These are phyloP conservation scores for Botrytis fabae DNA, from an alignment of 2,329 filamentous ascomycete species.

Conservation along the genomic window DNA sequence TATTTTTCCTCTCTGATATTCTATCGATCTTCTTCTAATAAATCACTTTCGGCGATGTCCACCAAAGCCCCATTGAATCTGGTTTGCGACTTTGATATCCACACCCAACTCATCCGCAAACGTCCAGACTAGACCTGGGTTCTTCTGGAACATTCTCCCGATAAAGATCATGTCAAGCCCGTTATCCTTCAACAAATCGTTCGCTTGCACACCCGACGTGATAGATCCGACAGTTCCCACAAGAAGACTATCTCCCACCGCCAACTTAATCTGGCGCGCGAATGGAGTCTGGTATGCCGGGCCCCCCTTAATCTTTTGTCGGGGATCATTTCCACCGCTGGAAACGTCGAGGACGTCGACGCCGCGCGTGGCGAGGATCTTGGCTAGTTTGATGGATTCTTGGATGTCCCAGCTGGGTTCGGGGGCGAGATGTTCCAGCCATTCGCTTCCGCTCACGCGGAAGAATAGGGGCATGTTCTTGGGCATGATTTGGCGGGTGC, in stretches of 20 bases:
- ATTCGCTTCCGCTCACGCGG: background rate
- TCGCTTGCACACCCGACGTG: background rate
- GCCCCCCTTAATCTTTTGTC: background rate
- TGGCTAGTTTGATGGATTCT: background rate
- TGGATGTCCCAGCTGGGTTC: background rate
- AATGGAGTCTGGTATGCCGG: background rate
- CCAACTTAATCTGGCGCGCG: background rate
- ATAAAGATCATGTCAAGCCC: background rate
- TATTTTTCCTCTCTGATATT: background rate
- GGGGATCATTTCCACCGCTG: background rate
- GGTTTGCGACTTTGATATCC: background rate
- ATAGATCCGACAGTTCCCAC: background rate
- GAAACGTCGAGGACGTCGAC: background rate
- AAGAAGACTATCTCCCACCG: background rate
- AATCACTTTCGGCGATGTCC: background rate
- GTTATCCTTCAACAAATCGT: background rate
- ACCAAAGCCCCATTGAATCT: background rate
- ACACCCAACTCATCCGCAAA: background rate
- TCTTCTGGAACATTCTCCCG: background rate
- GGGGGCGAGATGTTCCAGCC: background rate
- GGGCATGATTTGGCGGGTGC: background rate
- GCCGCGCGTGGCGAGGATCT: background rate
- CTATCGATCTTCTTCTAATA: background rate
- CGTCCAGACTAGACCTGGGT: background rate
- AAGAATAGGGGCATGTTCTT: background rate